A percentile compares a stretch with the other conserved stretches of the same genome.
Evolutionary conservation across 306 rosid genomes (phyloP).

Genomic region (Dalbergia cultrata): DNA sequence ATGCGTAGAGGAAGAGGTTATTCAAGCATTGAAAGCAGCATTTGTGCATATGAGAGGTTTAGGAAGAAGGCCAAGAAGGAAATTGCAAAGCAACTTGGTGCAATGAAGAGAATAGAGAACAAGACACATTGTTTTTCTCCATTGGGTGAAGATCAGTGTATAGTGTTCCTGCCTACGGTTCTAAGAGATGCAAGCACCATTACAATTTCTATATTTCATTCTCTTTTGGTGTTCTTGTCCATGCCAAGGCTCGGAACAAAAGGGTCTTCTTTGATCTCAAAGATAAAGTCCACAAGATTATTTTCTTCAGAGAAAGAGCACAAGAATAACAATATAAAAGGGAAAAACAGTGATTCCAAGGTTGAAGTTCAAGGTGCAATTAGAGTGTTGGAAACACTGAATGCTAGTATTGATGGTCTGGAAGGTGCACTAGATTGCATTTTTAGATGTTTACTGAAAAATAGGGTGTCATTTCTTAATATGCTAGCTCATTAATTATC

Average conservation of each 20-base stretch:
- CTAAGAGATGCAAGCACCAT: slow-evolving; percentile 61
- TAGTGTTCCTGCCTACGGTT: slow-evolving; percentile 42
- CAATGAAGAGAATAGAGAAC: slow-evolving; percentile 64
- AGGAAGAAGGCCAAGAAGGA: slow-evolving; percentile 74
- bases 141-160: slow-evolving; percentile 51
- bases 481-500: slow-evolving; percentile 53
- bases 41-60: slow-evolving; percentile 56
- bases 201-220: slow-evolving; percentile 59
- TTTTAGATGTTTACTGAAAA: slow-evolving; percentile 68
- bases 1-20: slow-evolving; percentile 61
- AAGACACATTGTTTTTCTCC: slow-evolving; percentile 16
- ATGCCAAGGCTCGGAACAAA: slow-evolving; percentile 50
- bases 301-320: slow-evolving; percentile 57
- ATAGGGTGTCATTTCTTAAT: slow-evolving; percentile 81
- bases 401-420: slow-evolving; percentile 51
- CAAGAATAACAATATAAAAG: slow-evolving; percentile 41
- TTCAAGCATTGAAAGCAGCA: slow-evolving; percentile 55
- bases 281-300: slow-evolving; percentile 49
- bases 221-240: slow-evolving; percentile 62
- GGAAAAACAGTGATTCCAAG: slow-evolving; percentile 10
- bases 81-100: slow-evolving; percentile 55
- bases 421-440: slow-evolving; percentile 53
- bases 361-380: slow-evolving; percentile 52
- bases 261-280: slow-evolving; percentile 60
- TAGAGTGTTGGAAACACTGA: slow-evolving; percentile 55